Percentiles rank a stretch among this genome's conserved stretches.
Conservation (phyloP, 2,329 filamentous ascomycete species). For the Alternaria triticina region DNA sequence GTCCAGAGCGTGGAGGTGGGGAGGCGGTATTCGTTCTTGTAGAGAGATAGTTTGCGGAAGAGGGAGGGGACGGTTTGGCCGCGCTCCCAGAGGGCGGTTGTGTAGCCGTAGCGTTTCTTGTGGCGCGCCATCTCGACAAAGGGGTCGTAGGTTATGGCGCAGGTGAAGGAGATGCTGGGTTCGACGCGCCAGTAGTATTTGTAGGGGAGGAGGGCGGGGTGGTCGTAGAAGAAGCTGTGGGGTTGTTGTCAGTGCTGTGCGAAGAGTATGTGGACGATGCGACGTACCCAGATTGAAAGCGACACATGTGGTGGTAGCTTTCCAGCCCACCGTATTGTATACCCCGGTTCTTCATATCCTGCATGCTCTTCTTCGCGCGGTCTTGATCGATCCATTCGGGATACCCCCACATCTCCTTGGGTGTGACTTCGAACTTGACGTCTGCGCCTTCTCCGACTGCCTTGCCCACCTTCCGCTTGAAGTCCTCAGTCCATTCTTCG, state of each 20-base stretch:
- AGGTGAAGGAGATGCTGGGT: conserved; percentile 97
- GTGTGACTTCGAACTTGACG: conserved; percentile 77
- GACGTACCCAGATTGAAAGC: conserved; percentile 71
- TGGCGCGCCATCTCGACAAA: conserved; percentile 95
- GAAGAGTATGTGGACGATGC: neutral
- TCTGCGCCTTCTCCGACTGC: conserved; percentile 79
- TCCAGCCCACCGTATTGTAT: conserved; percentile 81
- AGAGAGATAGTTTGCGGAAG: conserved; percentile 24
- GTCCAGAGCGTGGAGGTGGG: conserved; percentile 20
- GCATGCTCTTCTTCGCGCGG: conserved; percentile 67
- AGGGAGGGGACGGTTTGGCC: conserved; percentile 79
- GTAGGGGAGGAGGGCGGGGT: conserved; percentile 77
- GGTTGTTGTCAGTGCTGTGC: neutral
- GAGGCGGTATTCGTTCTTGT: conserved; percentile 11
- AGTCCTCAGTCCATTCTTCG: conserved; percentile 84
- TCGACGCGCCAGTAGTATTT: conserved; percentile 98
- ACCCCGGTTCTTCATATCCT: conserved; percentile 77
- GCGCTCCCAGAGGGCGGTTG: conserved; percentile 91
- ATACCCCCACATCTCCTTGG: conserved; percentile 83
- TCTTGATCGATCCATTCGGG: conserved; percentile 68
- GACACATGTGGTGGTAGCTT: conserved; percentile 97
- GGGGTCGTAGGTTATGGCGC: conserved; percentile 94
- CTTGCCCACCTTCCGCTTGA: conserved; percentile 78
- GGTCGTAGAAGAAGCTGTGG: conserved; percentile 80
- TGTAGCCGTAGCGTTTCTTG: conserved; percentile 98